Conservation (phyloP, 768 basidiomycete genomes). For the Psilocybe azurescens region DNA sequence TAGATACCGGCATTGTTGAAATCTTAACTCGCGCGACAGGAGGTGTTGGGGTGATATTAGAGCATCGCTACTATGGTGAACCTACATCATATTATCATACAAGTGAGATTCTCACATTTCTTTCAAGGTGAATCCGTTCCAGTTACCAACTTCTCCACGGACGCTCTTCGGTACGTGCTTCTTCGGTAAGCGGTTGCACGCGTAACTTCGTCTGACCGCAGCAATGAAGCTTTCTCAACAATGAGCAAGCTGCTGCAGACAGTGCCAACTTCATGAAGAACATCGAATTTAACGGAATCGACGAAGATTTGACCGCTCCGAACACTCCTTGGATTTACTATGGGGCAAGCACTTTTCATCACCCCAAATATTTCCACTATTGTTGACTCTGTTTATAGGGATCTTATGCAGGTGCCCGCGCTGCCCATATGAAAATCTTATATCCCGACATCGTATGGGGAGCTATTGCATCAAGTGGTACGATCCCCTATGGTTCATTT, state of each 20-base stretch:
- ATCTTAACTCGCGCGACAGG: slow-evolving; percentile 84
- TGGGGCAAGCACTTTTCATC: slow-evolving; percentile 58
- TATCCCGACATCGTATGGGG: slow-evolving; percentile 92
- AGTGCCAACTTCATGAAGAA: slow-evolving; percentile 90
- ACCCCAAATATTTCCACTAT: not conserved
- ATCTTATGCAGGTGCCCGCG: slow-evolving; percentile 92
- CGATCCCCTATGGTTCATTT: slow-evolving; percentile 22
- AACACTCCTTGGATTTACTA: slow-evolving; percentile 91
- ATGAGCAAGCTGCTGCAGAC: slow-evolving; percentile 88
- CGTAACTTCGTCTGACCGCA: not conserved
- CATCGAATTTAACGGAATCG: slow-evolving; percentile 74
- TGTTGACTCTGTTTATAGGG: slow-evolving; percentile 47
- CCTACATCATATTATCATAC: not conserved
- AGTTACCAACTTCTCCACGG: slow-evolving; percentile 79
- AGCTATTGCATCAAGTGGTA: slow-evolving; percentile 87
- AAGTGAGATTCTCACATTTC: not conserved
- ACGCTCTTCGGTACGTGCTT: slow-evolving; percentile 67
- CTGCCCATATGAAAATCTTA: slow-evolving; percentile 88
- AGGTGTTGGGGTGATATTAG: slow-evolving; percentile 91
- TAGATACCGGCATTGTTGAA: slow-evolving; percentile 85
- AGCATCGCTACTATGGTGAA: slow-evolving; percentile 89
- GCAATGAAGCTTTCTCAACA: slow-evolving; percentile 77
- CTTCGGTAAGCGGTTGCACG: not conserved
- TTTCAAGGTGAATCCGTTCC: slow-evolving; percentile 74
- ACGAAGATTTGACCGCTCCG: slow-evolving; percentile 73